Conservation (phyloP, 2,329 filamentous ascomycete genomes). For the Alternaria rosae region DNA sequence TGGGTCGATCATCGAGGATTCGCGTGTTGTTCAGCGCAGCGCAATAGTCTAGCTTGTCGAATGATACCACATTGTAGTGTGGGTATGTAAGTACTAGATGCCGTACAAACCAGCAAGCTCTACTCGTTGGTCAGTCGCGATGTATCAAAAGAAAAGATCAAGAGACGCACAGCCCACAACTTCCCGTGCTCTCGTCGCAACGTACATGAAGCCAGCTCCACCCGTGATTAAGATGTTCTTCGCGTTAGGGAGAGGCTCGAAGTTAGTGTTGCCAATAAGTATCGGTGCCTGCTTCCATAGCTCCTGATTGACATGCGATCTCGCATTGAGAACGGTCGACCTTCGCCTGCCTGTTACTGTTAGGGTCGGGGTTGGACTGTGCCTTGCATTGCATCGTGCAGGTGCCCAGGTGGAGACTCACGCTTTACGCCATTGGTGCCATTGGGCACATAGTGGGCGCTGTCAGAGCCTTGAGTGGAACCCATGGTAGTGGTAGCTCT, state of each 20-base stretch:
- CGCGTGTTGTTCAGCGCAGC: slow-evolving; percentile 81
- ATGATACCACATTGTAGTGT: slow-evolving; percentile 80
- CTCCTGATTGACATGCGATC: slow-evolving; percentile 61
- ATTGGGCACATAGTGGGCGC: slow-evolving; percentile 12
- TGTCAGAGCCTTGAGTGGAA: slow-evolving; percentile 34
- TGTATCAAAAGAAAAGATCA: not conserved
- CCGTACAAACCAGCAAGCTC: slow-evolving; percentile 82
- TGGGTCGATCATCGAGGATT: slow-evolving; percentile 69
- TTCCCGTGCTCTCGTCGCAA: slow-evolving; percentile 12
- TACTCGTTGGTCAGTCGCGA: slow-evolving; percentile 48
- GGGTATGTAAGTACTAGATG: slow-evolving; percentile 79
- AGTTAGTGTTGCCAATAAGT: slow-evolving; percentile 73
- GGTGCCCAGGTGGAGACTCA: slow-evolving; percentile 23
- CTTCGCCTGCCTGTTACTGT: slow-evolving; percentile 37
- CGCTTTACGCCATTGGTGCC: slow-evolving; percentile 36
- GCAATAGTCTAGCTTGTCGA: slow-evolving; percentile 87
- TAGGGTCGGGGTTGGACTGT: slow-evolving; percentile 11
- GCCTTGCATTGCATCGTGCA: slow-evolving; percentile 7
- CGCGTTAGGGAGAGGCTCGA: slow-evolving; percentile 71
- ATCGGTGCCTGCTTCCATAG: slow-evolving; percentile 77
- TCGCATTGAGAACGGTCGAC: slow-evolving; percentile 52
- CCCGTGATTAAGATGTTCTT: slow-evolving; percentile 86
- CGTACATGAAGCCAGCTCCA: slow-evolving; percentile 85
- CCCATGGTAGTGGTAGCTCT: slow-evolving; percentile 31
- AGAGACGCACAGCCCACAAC: slow-evolving; percentile 11